Conservation (phyloP, 331 rosid species). For the Quercus lobata region DNA sequence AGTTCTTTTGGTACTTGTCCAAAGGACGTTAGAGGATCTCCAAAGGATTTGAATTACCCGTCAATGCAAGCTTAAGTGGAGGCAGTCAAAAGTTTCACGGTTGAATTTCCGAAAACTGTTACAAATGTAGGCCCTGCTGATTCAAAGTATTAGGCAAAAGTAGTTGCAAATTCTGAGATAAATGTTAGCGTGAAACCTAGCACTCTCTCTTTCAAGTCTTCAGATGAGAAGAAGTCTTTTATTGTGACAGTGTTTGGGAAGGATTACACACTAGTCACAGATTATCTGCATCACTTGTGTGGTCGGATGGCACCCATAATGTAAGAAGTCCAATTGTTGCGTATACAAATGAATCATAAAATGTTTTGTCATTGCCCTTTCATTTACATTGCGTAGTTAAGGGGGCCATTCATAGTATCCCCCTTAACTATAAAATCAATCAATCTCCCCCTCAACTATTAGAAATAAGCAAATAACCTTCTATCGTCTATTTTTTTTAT, state of each 20-base stretch:
- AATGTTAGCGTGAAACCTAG: neutral
- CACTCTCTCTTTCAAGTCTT: slow-evolving; percentile 16
- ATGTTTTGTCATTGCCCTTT: no score
- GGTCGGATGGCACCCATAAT: slow-evolving; percentile 22
- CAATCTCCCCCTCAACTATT: no score
- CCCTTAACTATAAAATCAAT: no score
- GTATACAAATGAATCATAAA: neutral
- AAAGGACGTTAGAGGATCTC: neutral
- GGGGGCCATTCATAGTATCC: no score
- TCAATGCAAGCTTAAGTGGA: neutral
- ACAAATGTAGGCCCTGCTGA: slow-evolving; percentile 12
- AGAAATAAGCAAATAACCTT: no score
- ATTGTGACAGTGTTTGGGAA: slow-evolving; percentile 8
- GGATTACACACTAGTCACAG: neutral
- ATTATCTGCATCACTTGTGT: neutral
- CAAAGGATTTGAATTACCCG: slow-evolving; percentile 7
- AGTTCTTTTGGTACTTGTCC: slow-evolving; percentile 3
- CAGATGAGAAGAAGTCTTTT: slow-evolving; percentile 18
- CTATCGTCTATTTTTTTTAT: no score
- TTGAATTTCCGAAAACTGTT: neutral
- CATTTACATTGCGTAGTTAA: no score
- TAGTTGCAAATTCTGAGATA: neutral
- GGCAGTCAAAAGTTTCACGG: neutral
- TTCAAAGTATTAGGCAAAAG: neutral
- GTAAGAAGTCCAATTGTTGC: slow-evolving; percentile 10